These are phyloP conservation scores for Phytophthora palmivora DNA, from an alignment of 352 stramenopile genomes.

Conservation along the genomic window DNA sequence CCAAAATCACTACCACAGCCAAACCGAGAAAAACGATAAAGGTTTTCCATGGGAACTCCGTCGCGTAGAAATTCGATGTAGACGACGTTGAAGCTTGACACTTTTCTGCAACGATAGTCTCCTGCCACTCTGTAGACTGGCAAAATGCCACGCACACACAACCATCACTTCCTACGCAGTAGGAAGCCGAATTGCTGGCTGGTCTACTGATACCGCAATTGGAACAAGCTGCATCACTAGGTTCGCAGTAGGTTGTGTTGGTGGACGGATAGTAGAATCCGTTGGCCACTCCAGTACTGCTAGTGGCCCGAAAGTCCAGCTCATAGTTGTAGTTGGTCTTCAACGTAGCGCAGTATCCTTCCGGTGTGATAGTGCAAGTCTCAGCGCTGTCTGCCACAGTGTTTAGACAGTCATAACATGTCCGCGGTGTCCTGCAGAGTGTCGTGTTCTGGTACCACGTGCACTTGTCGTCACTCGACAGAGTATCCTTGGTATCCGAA, in stretches of 20 bases:
- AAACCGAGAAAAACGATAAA: conserved; percentile 25
- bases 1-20: conserved; percentile 18
- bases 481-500: conserved; percentile 28
- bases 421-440: conserved; percentile 36
- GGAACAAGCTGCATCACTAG: conserved; percentile 32
- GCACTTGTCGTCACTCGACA: conserved; percentile 41
- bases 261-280: conserved; percentile 51
- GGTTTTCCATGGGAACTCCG: conserved; percentile 30
- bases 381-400: conserved; percentile 26
- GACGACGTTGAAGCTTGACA: conserved; percentile 12
- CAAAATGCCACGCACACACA: conserved; percentile 53
- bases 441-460: conserved; percentile 43
- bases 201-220: conserved; percentile 24
- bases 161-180: conserved; percentile 36
- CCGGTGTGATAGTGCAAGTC: conserved; percentile 44
- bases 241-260: conserved; percentile 61
- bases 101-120: conserved; percentile 17
- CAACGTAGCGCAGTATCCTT: conserved; percentile 45
- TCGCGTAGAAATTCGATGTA: conserved; percentile 5
- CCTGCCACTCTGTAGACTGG: conserved; percentile 37
- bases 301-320: conserved; percentile 33
- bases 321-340: conserved; percentile 27
- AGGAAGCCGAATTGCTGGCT: conserved; percentile 27
- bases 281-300: conserved; percentile 19
- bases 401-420: conserved; percentile 54